Percentiles rank a stretch among this genome's conserved stretches.
phyloP scores from a whole-genome alignment of 805 yeast species.

The Metschnikowia rubicola region DNA sequence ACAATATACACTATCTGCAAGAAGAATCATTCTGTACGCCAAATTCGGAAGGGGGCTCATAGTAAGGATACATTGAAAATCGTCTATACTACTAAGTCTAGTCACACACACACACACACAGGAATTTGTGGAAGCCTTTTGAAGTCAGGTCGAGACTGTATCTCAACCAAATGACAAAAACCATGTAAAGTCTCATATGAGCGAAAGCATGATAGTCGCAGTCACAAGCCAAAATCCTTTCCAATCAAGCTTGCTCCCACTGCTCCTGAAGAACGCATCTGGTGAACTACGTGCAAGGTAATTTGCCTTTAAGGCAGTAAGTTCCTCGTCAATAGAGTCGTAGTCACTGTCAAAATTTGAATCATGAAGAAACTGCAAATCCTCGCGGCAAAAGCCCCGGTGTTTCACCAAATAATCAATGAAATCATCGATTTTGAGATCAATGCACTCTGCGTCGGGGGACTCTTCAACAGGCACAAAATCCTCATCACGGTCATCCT shows the following conservation, averaged over 20 bases:
- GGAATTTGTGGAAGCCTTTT: too few species aligned
- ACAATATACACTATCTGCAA: too few species aligned
- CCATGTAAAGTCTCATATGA: neutral
- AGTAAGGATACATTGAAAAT: too few species aligned
- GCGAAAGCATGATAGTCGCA: neutral
- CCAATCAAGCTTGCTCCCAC: neutral
- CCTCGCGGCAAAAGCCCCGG: constrained; percentile 26
- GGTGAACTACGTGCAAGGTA: neutral
- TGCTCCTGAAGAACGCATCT: neutral
- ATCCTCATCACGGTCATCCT: constrained; percentile 15
- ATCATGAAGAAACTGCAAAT: constrained; percentile 26
- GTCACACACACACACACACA: too few species aligned
- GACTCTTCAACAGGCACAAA: constrained; percentile 4
- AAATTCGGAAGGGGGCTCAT: too few species aligned
- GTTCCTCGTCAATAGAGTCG: constrained; percentile 37
- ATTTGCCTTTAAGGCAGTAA: constrained; percentile 24
- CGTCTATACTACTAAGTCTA: too few species aligned
- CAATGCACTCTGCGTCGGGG: constrained; percentile 9
- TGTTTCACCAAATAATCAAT: constrained; percentile 26
- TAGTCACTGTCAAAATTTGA: constrained; percentile 33
- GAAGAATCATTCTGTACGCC: too few species aligned
- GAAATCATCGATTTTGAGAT: constrained; percentile 29
- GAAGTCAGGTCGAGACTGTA: too few species aligned
- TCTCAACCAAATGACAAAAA: neutral
- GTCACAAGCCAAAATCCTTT: neutral